phyloP scores from a whole-genome alignment of 768 basidiomycete species.

The Auricularia sp. region DNA sequence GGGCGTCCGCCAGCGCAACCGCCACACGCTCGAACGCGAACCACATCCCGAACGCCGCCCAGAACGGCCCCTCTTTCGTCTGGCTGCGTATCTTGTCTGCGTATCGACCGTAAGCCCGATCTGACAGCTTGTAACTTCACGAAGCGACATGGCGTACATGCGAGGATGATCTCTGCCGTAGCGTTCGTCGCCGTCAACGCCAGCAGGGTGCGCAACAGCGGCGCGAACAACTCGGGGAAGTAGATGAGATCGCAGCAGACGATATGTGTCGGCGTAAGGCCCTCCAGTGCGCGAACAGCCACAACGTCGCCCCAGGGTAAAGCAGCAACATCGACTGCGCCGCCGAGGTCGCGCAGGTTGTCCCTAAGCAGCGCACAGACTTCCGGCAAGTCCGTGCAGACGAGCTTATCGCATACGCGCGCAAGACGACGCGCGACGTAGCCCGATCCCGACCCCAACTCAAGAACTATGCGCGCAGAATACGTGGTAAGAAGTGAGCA shows the following conservation, averaged over 20 bases:
- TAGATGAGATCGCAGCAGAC: conserved; percentile 86
- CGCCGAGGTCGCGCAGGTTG: conserved; percentile 21
- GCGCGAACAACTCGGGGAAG: conserved; percentile 72
- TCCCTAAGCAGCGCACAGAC: conserved; percentile 44
- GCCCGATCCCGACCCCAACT: conserved; percentile 75
- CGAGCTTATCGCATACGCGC: conserved; percentile 21
- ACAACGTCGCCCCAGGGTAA: conserved; percentile 9
- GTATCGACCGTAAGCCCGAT: neutral
- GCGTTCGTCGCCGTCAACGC: conserved; percentile 39
- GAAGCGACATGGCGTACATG: conserved; percentile 29
- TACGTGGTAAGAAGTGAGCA: conserved; percentile 27
- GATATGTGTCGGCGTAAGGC: conserved; percentile 39
- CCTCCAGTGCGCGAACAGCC: neutral
- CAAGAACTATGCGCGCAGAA: conserved; percentile 36
- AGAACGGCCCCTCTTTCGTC: conserved; percentile 63
- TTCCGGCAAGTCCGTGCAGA: conserved; percentile 68
- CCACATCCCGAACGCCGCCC: conserved; percentile 74
- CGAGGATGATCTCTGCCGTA: conserved; percentile 43
- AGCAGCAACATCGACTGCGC: neutral
- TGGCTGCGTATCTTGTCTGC: conserved; percentile 60
- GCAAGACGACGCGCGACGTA: conserved; percentile 45
- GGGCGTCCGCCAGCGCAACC: conserved; percentile 17
- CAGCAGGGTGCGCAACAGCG: conserved; percentile 64
- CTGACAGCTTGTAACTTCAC: no score
- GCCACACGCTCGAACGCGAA: conserved; percentile 54